Evolutionary conservation across 2,329 filamentous ascomycete species (phyloP), one percentile per base, ranked within the genome.

Genomic region (Diaporthe vaccinii): DNA sequence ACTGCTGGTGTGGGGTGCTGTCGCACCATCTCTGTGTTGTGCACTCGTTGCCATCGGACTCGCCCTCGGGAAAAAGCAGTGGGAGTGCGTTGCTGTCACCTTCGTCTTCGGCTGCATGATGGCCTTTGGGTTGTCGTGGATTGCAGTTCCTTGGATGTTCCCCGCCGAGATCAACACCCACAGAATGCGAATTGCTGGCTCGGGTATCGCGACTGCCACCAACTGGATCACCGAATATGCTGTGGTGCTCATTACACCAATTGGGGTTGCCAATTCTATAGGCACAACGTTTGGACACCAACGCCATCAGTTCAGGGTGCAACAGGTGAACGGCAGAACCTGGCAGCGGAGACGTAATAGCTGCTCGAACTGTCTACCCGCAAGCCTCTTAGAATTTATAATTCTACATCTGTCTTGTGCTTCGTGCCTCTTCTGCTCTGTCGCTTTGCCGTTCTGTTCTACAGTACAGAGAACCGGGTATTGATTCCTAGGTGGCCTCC

Each of bases 161-260:
- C 61, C 49, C 17, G 25, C 61, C 34, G 72, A 74, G 46, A 57
- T 74, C 12, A 67, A 53, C 41, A 67, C 57, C 28, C 72, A 68
- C 20, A 44, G 72, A 4, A 67, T 74, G 46, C 72, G 72, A 5
- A 67, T 69, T 10, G 44, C 49, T 20, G 72, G 72, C 49, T 31
- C 61, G 5, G n/a, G 41, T 34, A 55, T 55, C 36, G 67, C 72
- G 12, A 74, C 72, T 12, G 61, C 59, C 15, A 44, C 49, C 2
- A 74, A 74, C 25, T 74, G 72, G 65, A 69, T 69, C 46, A 51
- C 22, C 28, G 55, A 69, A 4, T 69, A 51, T 9, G 41, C 15
- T 5, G 51, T 69, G 31, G 65, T 69, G 0, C 46, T 51, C 14
- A 88, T 91, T 61, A 90, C 89, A 0, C 89, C 89, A 0, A 84